Evolutionary conservation across 176 grass and related monocot species (phyloP), one percentile per base, ranked within the genome.

Genomic region (Carex myosuroides): DNA sequence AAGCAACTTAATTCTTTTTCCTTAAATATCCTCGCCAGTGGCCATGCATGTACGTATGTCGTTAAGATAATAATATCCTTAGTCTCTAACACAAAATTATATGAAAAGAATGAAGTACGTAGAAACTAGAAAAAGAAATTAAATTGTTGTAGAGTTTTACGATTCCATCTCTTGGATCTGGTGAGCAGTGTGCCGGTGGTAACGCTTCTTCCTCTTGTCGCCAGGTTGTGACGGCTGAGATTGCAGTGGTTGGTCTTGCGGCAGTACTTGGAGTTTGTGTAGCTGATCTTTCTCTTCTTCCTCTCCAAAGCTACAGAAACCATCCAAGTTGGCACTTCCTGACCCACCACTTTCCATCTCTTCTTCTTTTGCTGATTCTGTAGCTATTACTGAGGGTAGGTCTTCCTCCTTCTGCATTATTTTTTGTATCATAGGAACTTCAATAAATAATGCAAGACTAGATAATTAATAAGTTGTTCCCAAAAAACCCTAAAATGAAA

Each of bases 161-260:
- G 96, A 85, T 84, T 99, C 96, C 96, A 99, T 99, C 87, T 95
- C 89, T 74, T 99, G 93, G 75, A 99, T 99, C 96, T 99, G 96
- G 72, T 91, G 93, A n/a, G 93, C 83, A 18, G 96, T 95, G 89
- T 99, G 96, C 48, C 96, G 93, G 84, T 99, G 96, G 87, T 99
- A 99, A 0, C 96, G 89, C 89, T 99, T 99, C 93, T 95, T 99
- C 89, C 91, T 99, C 69, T 81, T 85, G 68, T 75, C 84, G 37
- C 56, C 30, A 2, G 86, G 52, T 70, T 87, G 70, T 7, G 73
- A 6, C 0, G 66, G 69, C 7, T 84, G 69, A 12, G 61, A 50
- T 18, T 33, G 80, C 14, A 6, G 56, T 3, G 33, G 55, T 37
- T 35, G 83, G 57, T 32, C 41, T 86, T 70, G 80, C 54, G 80